Base-by-base conservation (phyloP, 106 monocot genomes). In the Dendrobium chrysotoxum region DNA sequence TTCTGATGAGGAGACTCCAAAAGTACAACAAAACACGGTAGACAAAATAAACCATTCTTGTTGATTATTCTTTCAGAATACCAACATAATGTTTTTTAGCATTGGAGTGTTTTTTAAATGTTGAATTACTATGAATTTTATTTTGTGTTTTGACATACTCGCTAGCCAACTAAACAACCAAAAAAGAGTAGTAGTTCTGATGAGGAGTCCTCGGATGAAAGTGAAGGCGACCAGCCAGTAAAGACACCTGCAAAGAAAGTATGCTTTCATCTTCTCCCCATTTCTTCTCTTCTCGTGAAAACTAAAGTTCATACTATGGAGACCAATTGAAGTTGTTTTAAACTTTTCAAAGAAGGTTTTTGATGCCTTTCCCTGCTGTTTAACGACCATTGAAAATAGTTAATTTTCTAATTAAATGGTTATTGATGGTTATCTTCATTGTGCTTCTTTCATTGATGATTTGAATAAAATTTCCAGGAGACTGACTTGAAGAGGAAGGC, bases 1-100 rank as follows among this genome's bases (percentile, higher is more conserved):
- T 77, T 93, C 93, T 40, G 92, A 92, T 57, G 93, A 89, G 7
- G 89, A 93, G n/a, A 72, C 81, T 74, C 15, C 85, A 13, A 83
- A 83, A 66, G 35, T 38, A 58, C 80, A 70, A 74, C 54, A 68
- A 70, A 77, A 79, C 4, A 85, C 86, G 79, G 86, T 79, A 31
- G 41, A 50, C 18, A 41, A 41, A 20, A 2, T 41, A 25, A 23
- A 12, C 47, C 28, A 21, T 47, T 10, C 11, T 75, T 35, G 2
- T 80, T 10, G 65, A 20, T 71, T 70, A 0, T 61, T n/a, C 4
- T 57, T 61, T 61, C 23, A 61, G n/a, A 61, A 61, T 61, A 7
- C n/a, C 1, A 8, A n/a, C n/a, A 23, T 12, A 70, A 70, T 70
- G 25, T 31, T 31, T 70, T 64, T 64, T 17, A 2, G 18, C 58